phyloP scores from a whole-genome alignment of 768 basidiomycete genomes.

The Cyathus striatus region DNA sequence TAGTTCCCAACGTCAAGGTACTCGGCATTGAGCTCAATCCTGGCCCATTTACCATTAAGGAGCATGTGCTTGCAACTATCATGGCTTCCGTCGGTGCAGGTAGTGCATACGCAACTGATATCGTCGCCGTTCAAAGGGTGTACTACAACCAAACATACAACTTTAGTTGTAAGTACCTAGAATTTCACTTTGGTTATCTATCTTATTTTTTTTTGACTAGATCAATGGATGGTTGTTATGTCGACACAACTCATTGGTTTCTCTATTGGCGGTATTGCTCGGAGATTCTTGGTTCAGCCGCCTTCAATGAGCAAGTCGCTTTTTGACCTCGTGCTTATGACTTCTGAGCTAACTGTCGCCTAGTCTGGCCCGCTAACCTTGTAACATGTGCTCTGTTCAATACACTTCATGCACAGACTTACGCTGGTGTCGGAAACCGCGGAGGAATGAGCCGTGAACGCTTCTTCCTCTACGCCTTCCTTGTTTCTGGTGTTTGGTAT shows the following conservation, averaged over 20 bases:
- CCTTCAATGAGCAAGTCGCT: conserved; percentile 57
- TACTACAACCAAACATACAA: conserved; percentile 64
- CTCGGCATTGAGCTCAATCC: conserved; percentile 54
- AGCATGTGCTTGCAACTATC: conserved; percentile 62
- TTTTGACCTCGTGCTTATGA: too few relatives aligned
- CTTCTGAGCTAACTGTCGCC: too few relatives aligned
- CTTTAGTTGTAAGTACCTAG: conserved; percentile 45
- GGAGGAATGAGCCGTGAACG: conserved; percentile 70
- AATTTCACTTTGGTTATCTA: background rate
- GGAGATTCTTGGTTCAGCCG: conserved; percentile 74
- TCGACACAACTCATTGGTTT: conserved; percentile 77
- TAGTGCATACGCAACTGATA: conserved; percentile 72
- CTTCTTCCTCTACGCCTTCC: conserved; percentile 69
- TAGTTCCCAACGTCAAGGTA: conserved; percentile 47
- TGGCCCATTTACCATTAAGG: conserved; percentile 73
- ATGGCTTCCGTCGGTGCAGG: conserved; percentile 33
- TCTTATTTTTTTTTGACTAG: conserved; percentile 20
- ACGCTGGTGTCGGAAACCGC: conserved; percentile 58
- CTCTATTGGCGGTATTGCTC: conserved; percentile 67
- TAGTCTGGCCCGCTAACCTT: conserved; percentile 77
- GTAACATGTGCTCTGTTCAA: conserved; percentile 76
- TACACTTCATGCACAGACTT: conserved; percentile 70
- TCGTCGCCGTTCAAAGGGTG: conserved; percentile 71
- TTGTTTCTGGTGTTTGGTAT: conserved; percentile 58
- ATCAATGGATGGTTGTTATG: conserved; percentile 79